A percentile compares a stretch with the other conserved stretches of the same genome.
phyloP scores from a whole-genome alignment of 2,329 filamentous ascomycete genomes.

The Neoarthrinium moseri region DNA sequence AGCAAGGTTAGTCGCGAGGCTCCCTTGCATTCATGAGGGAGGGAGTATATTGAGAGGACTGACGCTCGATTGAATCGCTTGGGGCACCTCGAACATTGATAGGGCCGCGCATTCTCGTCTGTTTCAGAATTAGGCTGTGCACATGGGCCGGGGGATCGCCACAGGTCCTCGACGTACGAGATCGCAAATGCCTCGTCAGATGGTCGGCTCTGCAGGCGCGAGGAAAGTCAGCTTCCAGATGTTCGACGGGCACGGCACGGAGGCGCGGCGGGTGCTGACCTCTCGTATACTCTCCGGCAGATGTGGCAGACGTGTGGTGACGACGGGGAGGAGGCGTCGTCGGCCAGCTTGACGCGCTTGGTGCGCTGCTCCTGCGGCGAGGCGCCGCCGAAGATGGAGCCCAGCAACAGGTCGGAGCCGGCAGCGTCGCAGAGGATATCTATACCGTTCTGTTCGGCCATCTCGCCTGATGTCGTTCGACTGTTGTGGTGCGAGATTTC shows the following conservation, averaged over 20 bases:
- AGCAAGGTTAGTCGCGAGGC: not conserved
- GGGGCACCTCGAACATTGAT: constrained; percentile 26
- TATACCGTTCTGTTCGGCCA: constrained; percentile 26
- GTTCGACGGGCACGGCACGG: too few species aligned
- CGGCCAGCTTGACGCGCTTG: constrained; percentile 18
- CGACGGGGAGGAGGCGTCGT: constrained; percentile 10
- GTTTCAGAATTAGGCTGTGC: not conserved
- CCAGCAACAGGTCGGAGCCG: constrained; percentile 17
- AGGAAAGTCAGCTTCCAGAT: not conserved
- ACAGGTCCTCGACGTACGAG: constrained; percentile 16
- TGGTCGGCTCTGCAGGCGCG: constrained; percentile 20
- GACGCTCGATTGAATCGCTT: constrained; percentile 28
- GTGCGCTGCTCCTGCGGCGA: constrained; percentile 8
- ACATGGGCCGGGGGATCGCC: not conserved
- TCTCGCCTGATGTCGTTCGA: constrained; percentile 9
- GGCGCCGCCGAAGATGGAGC: constrained; percentile 7
- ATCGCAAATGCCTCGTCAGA: constrained; percentile 25
- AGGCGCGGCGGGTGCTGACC: too few species aligned
- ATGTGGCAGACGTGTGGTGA: constrained; percentile 23
- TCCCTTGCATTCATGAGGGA: not conserved
- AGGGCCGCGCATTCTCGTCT: constrained; percentile 27
- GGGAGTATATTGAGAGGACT: constrained; percentile 13
- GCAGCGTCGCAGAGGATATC: constrained; percentile 27
- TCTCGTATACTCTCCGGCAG: constrained; percentile 26
- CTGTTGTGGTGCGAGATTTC: too few species aligned